These are phyloP conservation scores for Dicorynia guianensis DNA, from an alignment of 306 rosid genomes.

Conservation along the genomic window DNA sequence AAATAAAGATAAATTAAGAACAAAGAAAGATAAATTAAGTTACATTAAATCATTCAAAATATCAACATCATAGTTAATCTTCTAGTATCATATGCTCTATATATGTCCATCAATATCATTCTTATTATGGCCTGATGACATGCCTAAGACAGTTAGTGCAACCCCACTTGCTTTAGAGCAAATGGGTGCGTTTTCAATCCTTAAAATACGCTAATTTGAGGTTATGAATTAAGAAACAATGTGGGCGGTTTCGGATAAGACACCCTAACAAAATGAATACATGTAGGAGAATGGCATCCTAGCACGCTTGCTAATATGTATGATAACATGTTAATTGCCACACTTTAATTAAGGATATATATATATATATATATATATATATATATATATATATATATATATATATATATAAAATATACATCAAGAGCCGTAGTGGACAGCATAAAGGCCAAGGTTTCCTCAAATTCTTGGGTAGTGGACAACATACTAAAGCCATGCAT, in stretches of 20 bases:
- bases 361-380: too few relatives aligned
- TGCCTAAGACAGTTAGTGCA: slow-evolving; percentile 40
- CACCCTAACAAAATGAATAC: not conserved
- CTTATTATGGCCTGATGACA: slow-evolving; percentile 47
- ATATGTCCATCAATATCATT: slow-evolving; percentile 42
- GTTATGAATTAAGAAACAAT: not conserved
- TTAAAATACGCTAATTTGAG: not conserved
- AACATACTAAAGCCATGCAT: slow-evolving; percentile 24
- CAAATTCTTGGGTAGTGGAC: slow-evolving; percentile 42
- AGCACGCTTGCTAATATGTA: slow-evolving; percentile 28
- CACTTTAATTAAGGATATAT: slow-evolving; percentile 9
- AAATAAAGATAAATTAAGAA: too few relatives aligned
- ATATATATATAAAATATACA: too few relatives aligned
- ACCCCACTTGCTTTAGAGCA: not conserved
- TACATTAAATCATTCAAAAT: not conserved
- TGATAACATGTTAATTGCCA: not conserved
- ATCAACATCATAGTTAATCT: too few relatives aligned
- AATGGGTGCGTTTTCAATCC: not conserved
- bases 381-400: too few relatives aligned
- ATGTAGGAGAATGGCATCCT: slow-evolving; percentile 10
- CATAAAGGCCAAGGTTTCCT: slow-evolving; percentile 38
- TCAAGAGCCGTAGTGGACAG: slow-evolving; percentile 5
- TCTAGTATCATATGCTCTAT: slow-evolving; percentile 27
- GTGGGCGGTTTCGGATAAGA: not conserved
- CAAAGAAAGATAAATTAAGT: too few relatives aligned